These are phyloP conservation scores for Zostera marina DNA, from an alignment of 116 monocot species.

Conservation along the genomic window DNA sequence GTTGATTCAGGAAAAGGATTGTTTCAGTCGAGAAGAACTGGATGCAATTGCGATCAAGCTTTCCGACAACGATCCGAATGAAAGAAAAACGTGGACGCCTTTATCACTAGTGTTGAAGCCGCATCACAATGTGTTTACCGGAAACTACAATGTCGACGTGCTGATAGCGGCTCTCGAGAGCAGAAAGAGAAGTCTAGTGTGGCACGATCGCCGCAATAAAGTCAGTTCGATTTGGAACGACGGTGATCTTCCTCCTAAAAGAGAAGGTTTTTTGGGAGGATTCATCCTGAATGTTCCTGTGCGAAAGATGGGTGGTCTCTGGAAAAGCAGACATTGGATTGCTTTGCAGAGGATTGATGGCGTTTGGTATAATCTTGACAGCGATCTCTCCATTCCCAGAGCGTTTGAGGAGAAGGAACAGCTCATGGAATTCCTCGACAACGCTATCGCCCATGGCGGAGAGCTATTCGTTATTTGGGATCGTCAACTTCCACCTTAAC, in stretches of 20 bases:
- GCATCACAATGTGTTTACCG: slow-evolving; percentile 66
- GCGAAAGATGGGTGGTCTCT: slow-evolving; percentile 46
- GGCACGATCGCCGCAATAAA: slow-evolving; percentile 70
- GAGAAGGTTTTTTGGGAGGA: slow-evolving; percentile 37
- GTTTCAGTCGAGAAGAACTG: slow-evolving; percentile 54
- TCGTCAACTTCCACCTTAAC: too few species aligned
- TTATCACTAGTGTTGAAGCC: slow-evolving; percentile 59
- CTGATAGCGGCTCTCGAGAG: slow-evolving; percentile 63
- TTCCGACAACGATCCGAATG: slow-evolving; percentile 25
- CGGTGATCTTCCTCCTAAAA: neutral
- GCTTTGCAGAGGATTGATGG: slow-evolving; percentile 40
- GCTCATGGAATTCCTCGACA: slow-evolving; percentile 30
- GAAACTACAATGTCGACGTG: slow-evolving; percentile 95
- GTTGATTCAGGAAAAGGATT: slow-evolving; percentile 36
- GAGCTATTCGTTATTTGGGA: neutral
- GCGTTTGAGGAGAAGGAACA: slow-evolving; percentile 27
- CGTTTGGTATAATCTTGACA: slow-evolving; percentile 83
- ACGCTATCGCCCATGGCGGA: neutral
- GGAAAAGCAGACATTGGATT: slow-evolving; percentile 75
- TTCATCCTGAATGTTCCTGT: slow-evolving; percentile 59
- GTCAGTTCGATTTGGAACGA: slow-evolving; percentile 42
- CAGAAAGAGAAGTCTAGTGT: slow-evolving; percentile 42
- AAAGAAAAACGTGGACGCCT: slow-evolving; percentile 44
- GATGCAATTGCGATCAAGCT: slow-evolving; percentile 62
- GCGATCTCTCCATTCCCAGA: slow-evolving; percentile 42